Base-by-base conservation (phyloP, 768 basidiomycete species). In the Panaeolus papilionaceus region DNA sequence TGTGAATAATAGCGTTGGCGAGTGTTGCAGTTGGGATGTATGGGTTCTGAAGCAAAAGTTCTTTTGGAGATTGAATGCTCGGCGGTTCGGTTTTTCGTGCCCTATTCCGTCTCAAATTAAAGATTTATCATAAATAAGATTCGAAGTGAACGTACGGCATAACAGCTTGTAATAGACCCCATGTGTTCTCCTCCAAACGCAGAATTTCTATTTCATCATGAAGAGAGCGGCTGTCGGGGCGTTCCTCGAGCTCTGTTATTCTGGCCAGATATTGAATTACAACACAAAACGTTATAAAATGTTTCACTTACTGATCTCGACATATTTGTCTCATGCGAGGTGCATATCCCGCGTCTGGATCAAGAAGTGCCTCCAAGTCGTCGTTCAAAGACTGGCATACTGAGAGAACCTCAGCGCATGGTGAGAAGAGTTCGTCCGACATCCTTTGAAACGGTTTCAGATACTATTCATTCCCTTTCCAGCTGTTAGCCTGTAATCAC, bases 1-100 rank as follows among this genome's bases (percentile, higher is more conserved):
- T 78, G 61, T 85, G 78, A 83, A 96, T 85, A 63, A 93, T 86
- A 2, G 88, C 85, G 74, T 93, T 90, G 0, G 91, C 92, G 33
- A 96, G 84, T 0, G 89, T 89, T 4, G 88, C 84, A 0, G 92
- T 89, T 0, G 95, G 93, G 0, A 91, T 92, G 78, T 95, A 96
- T 0, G 94, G 93, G 73, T 96, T 95, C 69, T 86, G 79, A 1
- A 83, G 73, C 42, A 95, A 82, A 10, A 94, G 78, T 4, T 82
- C 79, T 63, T 81, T 84, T 0, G 92, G 84, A 20, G 86, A 79
- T 12, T 86, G 83, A 28, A 79, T 77, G 0, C 79, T 72, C 3
- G 81, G 77, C n/a, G 80, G 76, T 49, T 88, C 85, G 0, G 86
- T 89, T 81, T 91, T 92, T 54, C 93, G 87, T 23, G 88, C 85